Percentiles rank a stretch among this genome's conserved stretches.
Evolutionary conservation across 2,329 filamentous ascomycete genomes (phyloP).

Genomic region (Trichoderma pleuroti): DNA sequence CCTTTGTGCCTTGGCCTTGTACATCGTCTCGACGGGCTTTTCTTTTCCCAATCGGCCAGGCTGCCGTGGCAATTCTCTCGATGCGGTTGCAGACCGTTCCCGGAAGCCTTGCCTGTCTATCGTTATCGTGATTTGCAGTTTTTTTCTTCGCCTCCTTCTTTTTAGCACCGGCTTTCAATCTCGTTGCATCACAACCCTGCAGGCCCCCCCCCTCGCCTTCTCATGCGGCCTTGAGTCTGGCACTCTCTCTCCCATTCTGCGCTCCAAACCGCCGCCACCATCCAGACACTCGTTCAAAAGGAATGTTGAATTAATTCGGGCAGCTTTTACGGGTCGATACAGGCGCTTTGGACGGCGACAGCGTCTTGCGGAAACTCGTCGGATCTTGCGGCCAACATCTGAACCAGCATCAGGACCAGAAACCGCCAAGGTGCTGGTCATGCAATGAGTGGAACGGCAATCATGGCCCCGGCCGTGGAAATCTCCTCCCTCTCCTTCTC

Average conservation of each 20-base stretch:
- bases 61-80: constrained; percentile 19
- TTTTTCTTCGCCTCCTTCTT: constrained; percentile 2
- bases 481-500: constrained; percentile 30
- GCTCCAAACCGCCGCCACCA: not conserved
- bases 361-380: not conserved
- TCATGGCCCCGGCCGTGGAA: constrained; percentile 40
- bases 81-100: constrained; percentile 17
- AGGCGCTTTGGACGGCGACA: constrained; percentile 20
- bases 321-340: constrained; percentile 21
- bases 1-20: not conserved
- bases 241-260: not conserved
- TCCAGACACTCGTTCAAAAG: constrained; percentile 24
- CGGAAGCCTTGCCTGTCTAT: constrained; percentile 9
- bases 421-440: constrained; percentile 24
- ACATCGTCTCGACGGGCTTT: not conserved
- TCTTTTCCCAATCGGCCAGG: constrained; percentile 9
- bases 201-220: not conserved
- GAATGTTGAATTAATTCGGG: constrained; percentile 28
- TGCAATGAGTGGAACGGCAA: constrained; percentile 37
- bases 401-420: not conserved
- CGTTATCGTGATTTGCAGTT: constrained; percentile 4
- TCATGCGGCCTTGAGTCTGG: constrained; percentile 14
- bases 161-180: not conserved
- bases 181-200: constrained; percentile 6
- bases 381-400: not conserved